phyloP scores from a whole-genome alignment of 768 basidiomycete species.

The Tylopilus vinaceipallidus region DNA sequence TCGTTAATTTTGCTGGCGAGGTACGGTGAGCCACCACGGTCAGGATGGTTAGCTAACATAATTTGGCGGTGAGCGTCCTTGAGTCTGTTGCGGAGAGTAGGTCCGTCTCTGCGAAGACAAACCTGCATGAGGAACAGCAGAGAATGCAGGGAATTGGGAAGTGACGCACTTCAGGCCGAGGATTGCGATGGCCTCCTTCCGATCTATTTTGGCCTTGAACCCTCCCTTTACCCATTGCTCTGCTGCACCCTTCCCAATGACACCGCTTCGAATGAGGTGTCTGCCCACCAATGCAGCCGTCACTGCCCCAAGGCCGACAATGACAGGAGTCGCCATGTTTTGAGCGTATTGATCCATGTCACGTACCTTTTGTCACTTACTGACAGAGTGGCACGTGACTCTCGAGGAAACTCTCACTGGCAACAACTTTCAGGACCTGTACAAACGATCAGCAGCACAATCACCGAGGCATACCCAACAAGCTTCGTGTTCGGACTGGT shows the following conservation, averaged over 20 bases:
- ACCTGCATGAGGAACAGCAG: background rate
- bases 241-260: constrained; percentile 56
- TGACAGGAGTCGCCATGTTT: constrained; percentile 73
- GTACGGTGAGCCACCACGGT: constrained; percentile 98
- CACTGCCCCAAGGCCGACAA: constrained; percentile 75
- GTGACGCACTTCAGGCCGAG: constrained; percentile 84
- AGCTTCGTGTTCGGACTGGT: too few species aligned
- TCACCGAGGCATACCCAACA: too few species aligned
- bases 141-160: background rate
- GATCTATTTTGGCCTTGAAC: constrained; percentile 95
- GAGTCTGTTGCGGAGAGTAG: constrained; percentile 67
- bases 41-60: constrained; percentile 99
- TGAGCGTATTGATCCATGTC: background rate
- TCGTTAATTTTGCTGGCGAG: constrained; percentile 99
- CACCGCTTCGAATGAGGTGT: constrained; percentile 61
- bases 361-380: too few species aligned
- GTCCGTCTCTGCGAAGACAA: constrained; percentile 62
- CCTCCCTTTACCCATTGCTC: constrained; percentile 93
- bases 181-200: constrained; percentile 87
- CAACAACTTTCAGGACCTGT: too few species aligned
- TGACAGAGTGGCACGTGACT: constrained; percentile 10
- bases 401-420: too few species aligned
- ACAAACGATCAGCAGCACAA: too few species aligned
- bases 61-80: constrained; percentile 97
- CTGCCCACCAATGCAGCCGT: constrained; percentile 75